Evolutionary conservation across 2,329 filamentous ascomycete genomes (phyloP).

Genomic region (Diaporthe ampelina): DNA sequence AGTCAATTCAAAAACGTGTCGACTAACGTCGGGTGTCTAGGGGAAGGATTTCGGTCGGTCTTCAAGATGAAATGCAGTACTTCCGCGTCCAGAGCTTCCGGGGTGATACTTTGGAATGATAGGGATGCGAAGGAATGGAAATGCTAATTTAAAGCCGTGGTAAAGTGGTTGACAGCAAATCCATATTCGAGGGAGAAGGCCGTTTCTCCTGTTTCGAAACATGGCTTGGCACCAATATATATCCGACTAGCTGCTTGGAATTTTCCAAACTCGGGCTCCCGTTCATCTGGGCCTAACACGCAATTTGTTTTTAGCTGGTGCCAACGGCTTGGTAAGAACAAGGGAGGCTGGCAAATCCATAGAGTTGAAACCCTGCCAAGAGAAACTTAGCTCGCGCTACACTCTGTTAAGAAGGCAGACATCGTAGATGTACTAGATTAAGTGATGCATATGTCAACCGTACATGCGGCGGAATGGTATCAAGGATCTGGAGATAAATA

Average conservation of each 20-base stretch:
- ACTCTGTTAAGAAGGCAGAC: background rate
- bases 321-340: background rate
- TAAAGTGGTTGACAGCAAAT: no score
- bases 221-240: constrained; percentile 4
- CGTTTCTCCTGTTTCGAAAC: constrained; percentile 16
- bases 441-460: background rate
- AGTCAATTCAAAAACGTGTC: background rate
- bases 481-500: background rate
- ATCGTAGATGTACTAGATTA: background rate
- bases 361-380: constrained; percentile 24
- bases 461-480: background rate
- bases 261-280: background rate
- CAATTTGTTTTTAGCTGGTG: constrained; percentile 1
- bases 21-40: no score
- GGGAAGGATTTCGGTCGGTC: no score
- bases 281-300: background rate
- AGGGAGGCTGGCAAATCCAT: constrained; percentile 1
- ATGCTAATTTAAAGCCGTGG: background rate
- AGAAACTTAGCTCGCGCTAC: background rate
- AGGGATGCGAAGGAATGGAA: background rate
- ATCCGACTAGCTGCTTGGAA: background rate
- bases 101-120: background rate
- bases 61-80: background rate
- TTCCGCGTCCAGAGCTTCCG: background rate
- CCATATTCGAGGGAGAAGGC: background rate